Evolutionary conservation across 2,329 filamentous ascomycete species (phyloP), one percentile per base, ranked within the genome.

Genomic region (Paracorniculantispora psalliotae): DNA sequence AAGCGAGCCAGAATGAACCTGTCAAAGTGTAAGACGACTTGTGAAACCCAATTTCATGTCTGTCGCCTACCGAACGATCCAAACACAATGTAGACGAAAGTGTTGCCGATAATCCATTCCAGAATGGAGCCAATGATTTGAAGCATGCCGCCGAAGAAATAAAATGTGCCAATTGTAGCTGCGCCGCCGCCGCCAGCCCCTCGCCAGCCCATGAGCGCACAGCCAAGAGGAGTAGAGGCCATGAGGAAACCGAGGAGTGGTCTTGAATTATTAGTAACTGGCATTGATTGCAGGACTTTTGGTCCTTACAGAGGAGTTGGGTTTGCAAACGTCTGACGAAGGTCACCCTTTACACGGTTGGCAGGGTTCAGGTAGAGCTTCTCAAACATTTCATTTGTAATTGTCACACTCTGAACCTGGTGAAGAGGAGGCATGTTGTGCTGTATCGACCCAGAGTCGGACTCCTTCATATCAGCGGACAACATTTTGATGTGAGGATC

Each of bases 21-120:
- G 8, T 19, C 12, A 12, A 15, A n/a, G 13, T 57, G 46, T 51
- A 26, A 50, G 35, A n/a, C 8, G 2, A 9, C 23, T 12, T 25
- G 28, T 12, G 6, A 25, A n/a, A 21, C 23, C 4, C 9, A 23
- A 41, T n/a, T 25, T 19, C 13, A 28, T 13, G 3, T 9, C 5
- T 3, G 21, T 9, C 19, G 46, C 55, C 8, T 26, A 59, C 57
- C 54, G 19, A 57, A 57, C 7, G 59, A 50, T 4, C 52, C 53
- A 65, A 83, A 83, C 15, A 83, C 81, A 39, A 82, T 77, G 54
- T 75, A 80, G 0, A 79, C 74, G 57, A 82, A 84, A 0, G 80
- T 83, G 61, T 81, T 81, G 30, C 79, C 79, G 0, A 81, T 67
- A 55, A 81, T 67, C 62, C 78, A 81, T 61, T 82, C 80, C n/a